These are phyloP conservation scores for Zymoseptoria tritici DNA, from an alignment of 2,329 filamentous ascomycete genomes.

Conservation along the genomic window DNA sequence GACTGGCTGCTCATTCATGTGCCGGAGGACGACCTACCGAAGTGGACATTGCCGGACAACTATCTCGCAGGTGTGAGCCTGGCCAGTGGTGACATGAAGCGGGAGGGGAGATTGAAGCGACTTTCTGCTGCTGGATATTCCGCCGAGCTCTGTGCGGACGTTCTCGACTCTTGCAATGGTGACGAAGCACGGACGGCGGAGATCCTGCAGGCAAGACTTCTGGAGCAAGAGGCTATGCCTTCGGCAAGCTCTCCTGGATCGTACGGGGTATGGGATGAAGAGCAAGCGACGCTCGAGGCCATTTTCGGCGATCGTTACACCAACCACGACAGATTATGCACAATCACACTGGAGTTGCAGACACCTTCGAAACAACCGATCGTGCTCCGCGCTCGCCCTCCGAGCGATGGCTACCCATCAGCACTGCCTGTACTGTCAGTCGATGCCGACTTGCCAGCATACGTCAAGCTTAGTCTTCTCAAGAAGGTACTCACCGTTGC, in stretches of 20 bases:
- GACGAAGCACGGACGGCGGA: constrained; percentile 74
- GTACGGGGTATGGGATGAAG: constrained; percentile 68
- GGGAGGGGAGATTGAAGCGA: constrained; percentile 74
- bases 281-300: constrained; percentile 73
- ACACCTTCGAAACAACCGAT: constrained; percentile 39
- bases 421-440: constrained; percentile 62
- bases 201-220: constrained; percentile 63
- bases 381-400: constrained; percentile 60
- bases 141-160: constrained; percentile 69
- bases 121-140: constrained; percentile 80
- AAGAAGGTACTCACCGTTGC: constrained; percentile 68
- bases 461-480: constrained; percentile 84
- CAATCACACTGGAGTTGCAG: constrained; percentile 56
- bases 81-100: constrained; percentile 70
- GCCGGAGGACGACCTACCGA: constrained; percentile 90
- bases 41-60: constrained; percentile 83
- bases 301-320: constrained; percentile 73
- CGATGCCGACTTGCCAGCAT: constrained; percentile 66
- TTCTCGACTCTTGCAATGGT: constrained; percentile 60
- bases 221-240: constrained; percentile 31
- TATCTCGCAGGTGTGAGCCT: constrained; percentile 88
- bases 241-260: constrained; percentile 29
- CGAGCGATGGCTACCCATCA: constrained; percentile 63
- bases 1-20: constrained; percentile 97
- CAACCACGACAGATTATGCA: constrained; percentile 49